phyloP scores from a whole-genome alignment of 805 yeast species.

The Metschnikowia rubicola region DNA sequence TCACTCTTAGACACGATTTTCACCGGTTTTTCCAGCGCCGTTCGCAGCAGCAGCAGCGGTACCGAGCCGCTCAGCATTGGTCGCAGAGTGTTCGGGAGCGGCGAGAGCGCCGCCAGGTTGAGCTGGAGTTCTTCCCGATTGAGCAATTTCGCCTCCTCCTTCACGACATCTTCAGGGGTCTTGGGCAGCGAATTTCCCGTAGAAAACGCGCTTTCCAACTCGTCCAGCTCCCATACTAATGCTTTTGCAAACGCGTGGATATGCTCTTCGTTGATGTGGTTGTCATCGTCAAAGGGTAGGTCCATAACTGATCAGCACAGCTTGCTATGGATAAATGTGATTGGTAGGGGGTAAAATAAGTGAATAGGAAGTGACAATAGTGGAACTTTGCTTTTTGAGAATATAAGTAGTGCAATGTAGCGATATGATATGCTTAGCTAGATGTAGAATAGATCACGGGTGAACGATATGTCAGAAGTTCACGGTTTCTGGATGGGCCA shows the following conservation, averaged over 20 bases:
- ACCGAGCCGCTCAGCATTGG: not conserved
- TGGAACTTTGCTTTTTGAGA: too few species aligned
- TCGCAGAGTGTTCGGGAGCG: slow-evolving; percentile 4
- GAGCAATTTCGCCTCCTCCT: slow-evolving; percentile 7
- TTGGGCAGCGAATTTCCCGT: slow-evolving; percentile 10
- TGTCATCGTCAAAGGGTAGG: slow-evolving; percentile 20
- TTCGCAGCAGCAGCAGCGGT: not conserved
- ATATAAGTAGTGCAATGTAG: too few species aligned
- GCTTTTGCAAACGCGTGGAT: slow-evolving; percentile 41
- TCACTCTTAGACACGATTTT: slow-evolving; percentile 24
- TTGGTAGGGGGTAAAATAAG: too few species aligned
- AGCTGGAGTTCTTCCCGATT: slow-evolving; percentile 2
- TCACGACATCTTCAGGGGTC: not conserved
- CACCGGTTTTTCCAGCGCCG: slow-evolving; percentile 12
- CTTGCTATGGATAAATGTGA: too few species aligned
- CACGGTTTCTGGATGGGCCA: too few species aligned
- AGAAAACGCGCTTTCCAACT: slow-evolving; percentile 6
- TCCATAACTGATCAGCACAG: slow-evolving; percentile 1
- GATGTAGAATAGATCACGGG: too few species aligned
- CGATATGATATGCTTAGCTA: too few species aligned
- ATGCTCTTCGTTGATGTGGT: slow-evolving; percentile 34
- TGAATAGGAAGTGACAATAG: too few species aligned
- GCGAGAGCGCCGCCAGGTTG: slow-evolving; percentile 8
- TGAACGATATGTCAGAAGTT: too few species aligned
- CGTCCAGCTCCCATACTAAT: slow-evolving; percentile 31